Evolutionary conservation across 371 early-diverging fungal genomes (phyloP), one percentile per base, ranked within the genome.

Genomic region (Lichtheimia hyalospora): DNA sequence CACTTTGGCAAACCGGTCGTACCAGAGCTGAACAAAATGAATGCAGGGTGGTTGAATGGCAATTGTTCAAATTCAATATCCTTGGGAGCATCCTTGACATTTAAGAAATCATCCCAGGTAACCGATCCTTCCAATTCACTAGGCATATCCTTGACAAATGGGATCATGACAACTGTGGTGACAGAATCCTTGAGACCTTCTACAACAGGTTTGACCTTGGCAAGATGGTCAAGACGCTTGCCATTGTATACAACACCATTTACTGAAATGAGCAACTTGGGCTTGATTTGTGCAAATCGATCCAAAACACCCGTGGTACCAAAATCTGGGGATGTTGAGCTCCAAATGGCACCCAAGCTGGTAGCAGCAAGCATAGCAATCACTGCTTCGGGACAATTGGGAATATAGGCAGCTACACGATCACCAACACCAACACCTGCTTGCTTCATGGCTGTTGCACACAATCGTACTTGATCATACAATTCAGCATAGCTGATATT

Each of bases 1-100:
- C 99, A 99, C 68, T 99, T 99, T 18, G 99, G 99, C 57, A 92
- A 87, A 34, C 94, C 94, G 0, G 99, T 99, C 1, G 98, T 98
- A 14, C 99, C 99, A 3, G 96, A 96, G 23, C 95, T 95, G 76
- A 94, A 99, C 59, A 99, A 74, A 56, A 97, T 96, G 66, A 92
- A 96, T 14, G 98, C 82, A 6, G 97, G 97, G 67, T 97, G 96
- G 64, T 95, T 87, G 67, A 97, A 96, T 8, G 95, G 89, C 10
- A 98, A 73, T 63, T 91, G 93, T 61, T 83, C 91, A 81, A 92
- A 98, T 3, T 49, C 60, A 16, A 92, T 79, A 14, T 73, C 58
- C 43, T 55, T 39, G 56, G 62, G 58, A 15, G 73, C 71, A 34
- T 34, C 34, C 34, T 34, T 34, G 34, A 34, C 34, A 34, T 34